A percentile compares a stretch with the other conserved stretches of the same genome.
These are phyloP conservation scores for Panicum miliaceum DNA, from an alignment of 176 grass and related monocot genomes.

Conservation along the genomic window DNA sequence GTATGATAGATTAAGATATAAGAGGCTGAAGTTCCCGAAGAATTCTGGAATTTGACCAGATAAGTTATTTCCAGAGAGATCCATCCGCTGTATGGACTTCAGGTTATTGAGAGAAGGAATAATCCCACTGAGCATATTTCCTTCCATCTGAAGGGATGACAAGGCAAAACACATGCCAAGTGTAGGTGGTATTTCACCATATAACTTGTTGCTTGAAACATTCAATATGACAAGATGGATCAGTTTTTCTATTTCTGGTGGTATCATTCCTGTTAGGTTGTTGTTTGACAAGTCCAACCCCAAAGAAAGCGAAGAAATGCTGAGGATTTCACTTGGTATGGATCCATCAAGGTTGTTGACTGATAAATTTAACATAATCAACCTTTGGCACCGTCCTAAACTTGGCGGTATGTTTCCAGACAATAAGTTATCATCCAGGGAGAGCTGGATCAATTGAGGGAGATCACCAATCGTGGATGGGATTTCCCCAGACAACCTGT, in stretches of 20 bases:
- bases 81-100: neutral
- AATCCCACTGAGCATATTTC: constrained; percentile 21
- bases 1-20: constrained; percentile 40
- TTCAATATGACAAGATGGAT: neutral
- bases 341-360: constrained; percentile 31
- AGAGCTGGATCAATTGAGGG: constrained; percentile 37
- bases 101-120: constrained; percentile 10
- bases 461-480: constrained; percentile 48
- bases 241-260: constrained; percentile 25
- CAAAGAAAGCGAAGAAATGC: constrained; percentile 28
- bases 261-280: neutral
- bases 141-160: constrained; percentile 20
- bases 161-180: neutral
- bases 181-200: constrained; percentile 10
- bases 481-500: constrained; percentile 61
- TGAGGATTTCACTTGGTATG: constrained; percentile 39
- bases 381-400: constrained; percentile 41
- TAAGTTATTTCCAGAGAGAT: constrained; percentile 41
- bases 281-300: constrained; percentile 30
- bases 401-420: constrained; percentile 48
- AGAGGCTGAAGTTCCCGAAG: neutral
- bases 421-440: constrained; percentile 45
- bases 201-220: constrained; percentile 43
- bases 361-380: constrained; percentile 44
- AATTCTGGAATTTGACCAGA: constrained; percentile 16